Evolutionary conservation across 192 early-diverging fungal genomes (phyloP).

Genomic region (Coemansia furcata): DNA sequence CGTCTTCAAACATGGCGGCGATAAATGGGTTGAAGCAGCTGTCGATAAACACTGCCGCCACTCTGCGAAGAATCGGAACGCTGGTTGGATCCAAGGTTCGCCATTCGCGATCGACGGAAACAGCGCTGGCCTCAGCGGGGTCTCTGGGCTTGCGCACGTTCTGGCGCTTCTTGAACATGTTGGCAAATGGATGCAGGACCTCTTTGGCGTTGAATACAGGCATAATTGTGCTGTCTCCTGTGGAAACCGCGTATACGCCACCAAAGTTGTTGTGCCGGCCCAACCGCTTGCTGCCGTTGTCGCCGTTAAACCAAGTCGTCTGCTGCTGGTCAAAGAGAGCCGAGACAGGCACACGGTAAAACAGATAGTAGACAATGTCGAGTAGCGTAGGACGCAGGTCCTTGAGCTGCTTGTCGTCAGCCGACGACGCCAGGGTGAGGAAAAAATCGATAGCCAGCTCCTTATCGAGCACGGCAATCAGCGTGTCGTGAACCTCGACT

Average conservation of each 20-base stretch:
- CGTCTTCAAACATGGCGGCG: constrained; percentile 38
- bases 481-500: constrained; percentile 65
- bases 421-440: constrained; percentile 67
- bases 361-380: constrained; percentile 50
- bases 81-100: constrained; percentile 18
- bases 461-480: constrained; percentile 58
- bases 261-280: constrained; percentile 67
- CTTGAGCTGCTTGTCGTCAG: constrained; percentile 56
- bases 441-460: constrained; percentile 66
- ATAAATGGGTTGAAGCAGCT: constrained; percentile 51
- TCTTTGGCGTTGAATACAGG: constrained; percentile 44
- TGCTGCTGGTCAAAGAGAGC: constrained; percentile 30
- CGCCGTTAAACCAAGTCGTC: constrained; percentile 21
- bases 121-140: not conserved
- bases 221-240: constrained; percentile 46
- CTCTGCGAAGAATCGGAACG: constrained; percentile 29
- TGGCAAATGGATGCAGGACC: constrained; percentile 44
- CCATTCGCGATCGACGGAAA: constrained; percentile 34
- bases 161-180: constrained; percentile 23
- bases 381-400: constrained; percentile 37
- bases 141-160: constrained; percentile 21
- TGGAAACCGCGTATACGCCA: constrained; percentile 59
- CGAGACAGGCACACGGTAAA: constrained; percentile 43
- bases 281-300: constrained; percentile 17
- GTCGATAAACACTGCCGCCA: constrained; percentile 40